Evolutionary conservation across 2,329 filamentous ascomycete species (phyloP).

Genomic region (Sphaerostilbella broomeana): DNA sequence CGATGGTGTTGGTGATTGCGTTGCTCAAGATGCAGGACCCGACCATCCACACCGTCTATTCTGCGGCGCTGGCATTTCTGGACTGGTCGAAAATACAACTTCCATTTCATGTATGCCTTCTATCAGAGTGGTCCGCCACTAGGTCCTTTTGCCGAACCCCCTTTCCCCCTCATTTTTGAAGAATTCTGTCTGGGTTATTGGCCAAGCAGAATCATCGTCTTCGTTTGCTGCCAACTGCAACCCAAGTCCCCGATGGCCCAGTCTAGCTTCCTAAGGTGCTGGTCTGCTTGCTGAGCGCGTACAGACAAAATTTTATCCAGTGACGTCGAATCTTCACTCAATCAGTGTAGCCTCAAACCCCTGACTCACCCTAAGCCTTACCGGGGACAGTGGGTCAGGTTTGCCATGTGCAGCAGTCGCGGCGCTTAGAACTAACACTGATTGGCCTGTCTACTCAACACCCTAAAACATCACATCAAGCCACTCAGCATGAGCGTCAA

Average conservation of each 20-base stretch:
- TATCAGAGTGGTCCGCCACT: too few relatives aligned
- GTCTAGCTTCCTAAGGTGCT: too few relatives aligned
- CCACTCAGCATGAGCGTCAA: conserved; percentile 12
- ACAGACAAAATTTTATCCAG: not conserved
- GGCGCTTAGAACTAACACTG: conserved; percentile 23
- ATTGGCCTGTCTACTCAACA: conserved; percentile 20
- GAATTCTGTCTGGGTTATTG: not conserved
- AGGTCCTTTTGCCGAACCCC: not conserved
- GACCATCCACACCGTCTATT: conserved; percentile 4
- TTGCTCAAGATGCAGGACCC: conserved; percentile 7
- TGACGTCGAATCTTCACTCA: conserved; percentile 6
- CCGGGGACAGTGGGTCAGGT: conserved; percentile 20
- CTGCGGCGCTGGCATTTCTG: not conserved
- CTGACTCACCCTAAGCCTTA: conserved; percentile 16
- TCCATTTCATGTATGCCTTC: too few relatives aligned
- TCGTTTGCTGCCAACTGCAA: too few relatives aligned
- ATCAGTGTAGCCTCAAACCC: not conserved
- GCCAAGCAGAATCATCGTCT: too few relatives aligned
- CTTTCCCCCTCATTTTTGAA: too few relatives aligned
- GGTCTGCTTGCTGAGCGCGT: too few relatives aligned
- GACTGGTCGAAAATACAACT: too few relatives aligned
- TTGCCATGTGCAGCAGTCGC: conserved; percentile 23
- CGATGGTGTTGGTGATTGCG: conserved; percentile 9
- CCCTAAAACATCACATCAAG: conserved; percentile 19
- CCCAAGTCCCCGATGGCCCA: too few relatives aligned